Evolutionary conservation across 257 asterid species (phyloP), one percentile per base, ranked within the genome.

Genomic region (Nicotiana tomentosiformis): DNA sequence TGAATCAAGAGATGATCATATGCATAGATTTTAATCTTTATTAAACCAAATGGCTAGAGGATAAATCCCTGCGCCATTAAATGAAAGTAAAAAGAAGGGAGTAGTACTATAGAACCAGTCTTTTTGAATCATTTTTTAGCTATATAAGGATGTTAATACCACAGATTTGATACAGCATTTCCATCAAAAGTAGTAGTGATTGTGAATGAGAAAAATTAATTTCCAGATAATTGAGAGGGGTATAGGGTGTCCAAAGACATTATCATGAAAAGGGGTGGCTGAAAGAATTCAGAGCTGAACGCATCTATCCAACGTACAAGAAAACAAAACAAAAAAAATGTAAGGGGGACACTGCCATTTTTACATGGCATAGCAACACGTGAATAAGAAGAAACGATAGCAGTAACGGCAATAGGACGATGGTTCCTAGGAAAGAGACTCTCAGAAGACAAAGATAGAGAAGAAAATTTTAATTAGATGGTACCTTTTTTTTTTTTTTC

Each of bases 301-400:
- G 39, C 84, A 88, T 84, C 76, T 77, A 87, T 85, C 91, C 91
- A 90, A 86, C 83, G 35, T 89, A 89, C 70, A 86, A 90, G 88
- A 90, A 87, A 89, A 87, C 90, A 91, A 92, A 88, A 74, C 77
- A 83, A 87, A 82, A 2, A 12, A 43, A 23, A 43, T 12, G 17
- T 53, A 69, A 66, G 49, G 29, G 26, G 8, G 81, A 87, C 30
- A 61, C 35, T 77, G 15, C n/a, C 10, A 14, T 23, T 23, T 65
- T 32, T 26, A 85, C 85, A 83, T 84, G 78, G 58, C 82, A 65
- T 74, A 66, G 64, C 76, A 83, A 85, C 93, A 89, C 95, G 95
- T 92, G 95, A 92, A 89, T 85, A 33, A 32, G 56, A 69, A 85
- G 39, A 84, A 79, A 82, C 81, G 77, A 77, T 58, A 80, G 80